Percentiles rank a stretch among this genome's conserved stretches.
These are phyloP conservation scores for Boletus sp. DNA, from an alignment of 1,284 basidiomycete genomes.

Conservation along the genomic window DNA sequence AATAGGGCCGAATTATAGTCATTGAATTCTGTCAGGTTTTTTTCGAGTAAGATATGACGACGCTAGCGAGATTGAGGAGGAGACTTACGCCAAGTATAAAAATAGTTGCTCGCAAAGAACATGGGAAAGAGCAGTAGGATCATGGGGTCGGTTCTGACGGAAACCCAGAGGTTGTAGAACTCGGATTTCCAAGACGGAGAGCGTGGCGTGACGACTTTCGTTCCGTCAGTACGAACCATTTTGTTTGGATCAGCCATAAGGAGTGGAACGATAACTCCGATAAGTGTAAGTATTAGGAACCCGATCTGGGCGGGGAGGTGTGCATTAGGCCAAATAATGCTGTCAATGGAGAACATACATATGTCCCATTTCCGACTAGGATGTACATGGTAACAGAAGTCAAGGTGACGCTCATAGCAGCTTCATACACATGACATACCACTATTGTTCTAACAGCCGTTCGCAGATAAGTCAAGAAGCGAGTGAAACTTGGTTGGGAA, in stretches of 20 bases:
- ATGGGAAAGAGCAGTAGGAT: slow-evolving; percentile 37
- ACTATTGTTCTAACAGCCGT: background rate
- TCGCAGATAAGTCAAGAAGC: background rate
- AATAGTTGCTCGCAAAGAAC: slow-evolving; percentile 37
- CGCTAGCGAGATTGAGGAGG: background rate
- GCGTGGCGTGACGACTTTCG: slow-evolving; percentile 29
- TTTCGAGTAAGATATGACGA: background rate
- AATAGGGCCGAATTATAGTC: slow-evolving; percentile 38
- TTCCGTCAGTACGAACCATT: slow-evolving; percentile 37
- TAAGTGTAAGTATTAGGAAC: slow-evolving; percentile 33
- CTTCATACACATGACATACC: background rate
- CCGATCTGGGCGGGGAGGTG: slow-evolving; percentile 24
- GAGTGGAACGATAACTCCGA: slow-evolving; percentile 33
- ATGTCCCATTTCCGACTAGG: slow-evolving; percentile 33
- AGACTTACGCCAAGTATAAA: slow-evolving; percentile 37
- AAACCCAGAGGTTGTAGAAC: slow-evolving; percentile 31
- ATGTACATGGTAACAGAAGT: background rate
- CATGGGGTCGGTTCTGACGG: slow-evolving; percentile 33
- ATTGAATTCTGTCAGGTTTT: slow-evolving; percentile 32
- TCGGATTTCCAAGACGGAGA: slow-evolving; percentile 37
- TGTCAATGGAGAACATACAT: slow-evolving; percentile 15
- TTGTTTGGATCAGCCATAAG: slow-evolving; percentile 36
- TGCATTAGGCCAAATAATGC: background rate
- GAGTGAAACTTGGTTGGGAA: background rate
- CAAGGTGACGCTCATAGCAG: background rate